Evolutionary conservation across 345 rosid genomes (phyloP), one percentile per base, ranked within the genome.

Genomic region (Rhodamnia argentea): DNA sequence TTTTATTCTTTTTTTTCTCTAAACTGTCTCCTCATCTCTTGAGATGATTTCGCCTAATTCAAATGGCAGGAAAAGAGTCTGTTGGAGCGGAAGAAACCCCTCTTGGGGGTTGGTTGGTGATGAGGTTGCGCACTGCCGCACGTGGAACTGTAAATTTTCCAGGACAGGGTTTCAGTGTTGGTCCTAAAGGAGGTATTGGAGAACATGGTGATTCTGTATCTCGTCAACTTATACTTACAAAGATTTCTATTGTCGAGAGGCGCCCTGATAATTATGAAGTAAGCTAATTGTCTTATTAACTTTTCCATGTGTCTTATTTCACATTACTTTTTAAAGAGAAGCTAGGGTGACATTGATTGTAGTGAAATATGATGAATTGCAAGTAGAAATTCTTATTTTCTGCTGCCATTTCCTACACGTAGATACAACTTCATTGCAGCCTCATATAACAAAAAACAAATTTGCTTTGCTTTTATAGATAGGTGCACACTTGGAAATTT

Each of bases 241-340:
- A 92, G 92, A 93, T 87, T 87, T 97, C 99, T n/a, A 94, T 97
- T 86, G 94, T 96, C 83, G 99, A 97, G 93, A 96, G 99, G 87
- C 96, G 99, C 15, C 96, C 94, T 20, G 97, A 94, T 92, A 97
- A 97, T 95, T 97, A 96, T 93, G 99, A 97, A 95, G 99, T 97
- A 96, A 95, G 99, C 90, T 90, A 91, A 88, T 88, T 87, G 86
- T 85, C 88, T 86, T 84, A 86, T 85, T 83, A 74, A 83, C 62
- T 83, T 86, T 83, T 85, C 24, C 54, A 75, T 55, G 78, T 44
- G 51, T 44, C 55, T 82, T 82, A 14, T 82, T 82, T 47, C 26
- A 24, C 5, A 6, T 24, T 44, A 24, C 47, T 13, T 82, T 23
- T n/a, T 47, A 29, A 32, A 70, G 37, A 70, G 47, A 70, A 32